phyloP scores from a whole-genome alignment of 2,329 filamentous ascomycete genomes.

The Orbilia ellipsospora region DNA sequence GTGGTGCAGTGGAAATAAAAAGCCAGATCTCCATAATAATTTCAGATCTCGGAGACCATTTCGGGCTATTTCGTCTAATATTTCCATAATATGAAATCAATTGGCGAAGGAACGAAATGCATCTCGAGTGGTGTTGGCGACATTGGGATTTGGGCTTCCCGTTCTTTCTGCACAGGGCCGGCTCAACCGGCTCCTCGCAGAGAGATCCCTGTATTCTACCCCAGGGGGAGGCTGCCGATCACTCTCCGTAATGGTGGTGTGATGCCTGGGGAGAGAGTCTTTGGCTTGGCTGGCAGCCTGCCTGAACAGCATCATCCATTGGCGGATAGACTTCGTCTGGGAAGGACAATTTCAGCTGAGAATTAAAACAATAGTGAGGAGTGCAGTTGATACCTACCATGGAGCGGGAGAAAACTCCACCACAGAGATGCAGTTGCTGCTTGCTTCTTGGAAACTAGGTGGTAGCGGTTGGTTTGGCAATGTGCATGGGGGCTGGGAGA shows the following conservation, averaged over 20 bases:
- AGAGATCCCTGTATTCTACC: conserved; percentile 25
- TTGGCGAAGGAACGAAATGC: background rate
- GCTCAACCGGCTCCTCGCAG: conserved; percentile 15
- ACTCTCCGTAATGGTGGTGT: conserved; percentile 31
- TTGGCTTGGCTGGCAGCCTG: conserved; percentile 11
- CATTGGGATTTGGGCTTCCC: conserved; percentile 29
- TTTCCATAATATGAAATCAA: conserved; percentile 32
- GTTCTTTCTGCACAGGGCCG: conserved; percentile 32
- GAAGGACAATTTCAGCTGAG: conserved; percentile 51
- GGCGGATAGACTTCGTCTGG: conserved; percentile 1
- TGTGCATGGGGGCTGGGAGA: conserved; percentile 18
- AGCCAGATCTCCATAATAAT: conserved; percentile 44
- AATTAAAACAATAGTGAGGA: background rate
- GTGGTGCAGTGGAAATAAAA: conserved; percentile 13
- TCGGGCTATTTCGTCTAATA: conserved; percentile 37
- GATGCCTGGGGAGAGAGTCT: conserved; percentile 35
- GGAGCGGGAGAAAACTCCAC: background rate
- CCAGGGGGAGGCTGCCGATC: conserved; percentile 22
- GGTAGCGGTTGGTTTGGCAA: background rate
- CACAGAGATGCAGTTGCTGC: background rate
- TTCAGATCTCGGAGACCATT: conserved; percentile 39
- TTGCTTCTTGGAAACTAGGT: background rate
- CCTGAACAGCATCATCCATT: conserved; percentile 8
- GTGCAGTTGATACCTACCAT: conserved; percentile 29
- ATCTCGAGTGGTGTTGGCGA: conserved; percentile 41